Conservation (phyloP, 2,329 filamentous ascomycete species). For the Colletotrichum destructivum region DNA sequence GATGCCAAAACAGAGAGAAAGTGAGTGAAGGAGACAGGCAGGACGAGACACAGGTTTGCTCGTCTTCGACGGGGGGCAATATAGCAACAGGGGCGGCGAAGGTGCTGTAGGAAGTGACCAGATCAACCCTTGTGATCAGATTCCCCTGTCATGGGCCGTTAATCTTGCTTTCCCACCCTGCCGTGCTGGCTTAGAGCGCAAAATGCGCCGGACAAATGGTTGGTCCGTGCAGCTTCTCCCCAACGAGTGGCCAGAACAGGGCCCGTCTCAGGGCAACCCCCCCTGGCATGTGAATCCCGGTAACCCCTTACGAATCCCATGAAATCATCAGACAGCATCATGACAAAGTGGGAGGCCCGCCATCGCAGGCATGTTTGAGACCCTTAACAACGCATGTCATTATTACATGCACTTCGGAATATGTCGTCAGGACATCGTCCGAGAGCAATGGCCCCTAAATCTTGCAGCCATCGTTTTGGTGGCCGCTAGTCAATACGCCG, state of each 20-base stretch:
- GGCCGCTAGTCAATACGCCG: background rate
- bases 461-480: slow-evolving; percentile 7
- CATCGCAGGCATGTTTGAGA: background rate
- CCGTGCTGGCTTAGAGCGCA: slow-evolving; percentile 13
- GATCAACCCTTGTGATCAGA: slow-evolving; percentile 41
- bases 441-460: slow-evolving; percentile 8
- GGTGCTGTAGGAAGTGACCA: slow-evolving; percentile 41
- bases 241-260: slow-evolving; percentile 23
- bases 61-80: slow-evolving; percentile 8
- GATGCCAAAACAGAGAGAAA: slow-evolving; percentile 2
- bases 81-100: slow-evolving; percentile 30
- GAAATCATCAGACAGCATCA: slow-evolving; percentile 38
- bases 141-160: slow-evolving; percentile 38
- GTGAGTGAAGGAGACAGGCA: too few species aligned
- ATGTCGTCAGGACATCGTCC: background rate
- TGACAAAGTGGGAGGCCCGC: slow-evolving; percentile 15
- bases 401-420: background rate
- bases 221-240: slow-evolving; percentile 27
- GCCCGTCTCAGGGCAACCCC: slow-evolving; percentile 39
- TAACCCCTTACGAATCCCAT: slow-evolving; percentile 14
- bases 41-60: slow-evolving; percentile 22
- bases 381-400: background rate
- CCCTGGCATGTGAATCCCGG: slow-evolving; percentile 40
- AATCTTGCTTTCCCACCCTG: slow-evolving; percentile 38
- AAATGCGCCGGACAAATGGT: slow-evolving; percentile 40